A percentile compares a stretch with the other conserved stretches of the same genome.
Conservation (phyloP, 139 green algal genomes). For the Axilococcus clingmanii region DNA sequence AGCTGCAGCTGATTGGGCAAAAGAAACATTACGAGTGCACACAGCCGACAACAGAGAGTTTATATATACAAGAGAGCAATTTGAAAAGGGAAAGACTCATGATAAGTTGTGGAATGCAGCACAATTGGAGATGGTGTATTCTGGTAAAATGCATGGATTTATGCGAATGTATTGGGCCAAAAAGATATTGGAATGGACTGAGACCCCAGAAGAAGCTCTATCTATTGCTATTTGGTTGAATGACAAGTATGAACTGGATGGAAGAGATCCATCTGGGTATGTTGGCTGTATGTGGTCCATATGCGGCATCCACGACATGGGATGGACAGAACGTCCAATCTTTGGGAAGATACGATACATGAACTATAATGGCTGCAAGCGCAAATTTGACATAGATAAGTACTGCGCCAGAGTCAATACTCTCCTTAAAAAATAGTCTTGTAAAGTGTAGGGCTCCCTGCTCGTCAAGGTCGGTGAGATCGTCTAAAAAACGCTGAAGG, state of each 20-base stretch:
- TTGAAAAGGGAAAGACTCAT: slow-evolving; percentile 80
- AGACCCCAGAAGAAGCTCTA: slow-evolving; percentile 67
- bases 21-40: slow-evolving; percentile 66
- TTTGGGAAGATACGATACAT: slow-evolving; percentile 98
- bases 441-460: too few species aligned
- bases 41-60: slow-evolving; percentile 57
- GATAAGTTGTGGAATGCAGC: slow-evolving; percentile 94
- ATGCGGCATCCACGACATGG: slow-evolving; percentile 85
- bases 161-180: slow-evolving; percentile 99
- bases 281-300: slow-evolving; percentile 94
- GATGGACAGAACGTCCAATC: slow-evolving; percentile 82
- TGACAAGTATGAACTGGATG: slow-evolving; percentile 79
- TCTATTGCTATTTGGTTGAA: slow-evolving; percentile 78
- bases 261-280: slow-evolving; percentile 77
- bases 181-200: slow-evolving; percentile 95
- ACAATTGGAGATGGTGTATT: slow-evolving; percentile 81
- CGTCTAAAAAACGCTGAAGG: too few species aligned
- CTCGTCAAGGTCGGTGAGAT: too few species aligned
- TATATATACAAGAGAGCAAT: slow-evolving; percentile 43
- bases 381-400: slow-evolving; percentile 86
- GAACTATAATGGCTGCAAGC: slow-evolving; percentile 91
- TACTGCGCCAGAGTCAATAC: slow-evolving; percentile 47
- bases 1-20: slow-evolving; percentile 69
- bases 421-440: too few species aligned
- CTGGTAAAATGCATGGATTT: slow-evolving; percentile 97